Conservation (phyloP, 306 rosid species). For the Ochetophila trinervis region DNA sequence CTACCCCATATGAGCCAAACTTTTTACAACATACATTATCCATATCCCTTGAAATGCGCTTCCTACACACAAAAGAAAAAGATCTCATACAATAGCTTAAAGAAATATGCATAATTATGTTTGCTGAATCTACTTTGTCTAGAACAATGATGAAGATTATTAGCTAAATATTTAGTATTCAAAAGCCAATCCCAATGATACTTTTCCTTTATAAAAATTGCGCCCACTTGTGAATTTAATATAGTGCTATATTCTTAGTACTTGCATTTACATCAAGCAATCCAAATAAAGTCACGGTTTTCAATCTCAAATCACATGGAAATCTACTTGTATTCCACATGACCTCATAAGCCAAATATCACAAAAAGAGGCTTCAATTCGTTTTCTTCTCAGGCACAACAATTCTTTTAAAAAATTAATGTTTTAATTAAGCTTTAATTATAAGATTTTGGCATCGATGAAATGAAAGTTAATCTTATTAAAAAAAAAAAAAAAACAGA, state of each 20-base stretch:
- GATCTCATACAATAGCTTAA: constrained; percentile 38
- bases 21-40: constrained; percentile 3
- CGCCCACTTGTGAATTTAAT: constrained; percentile 2
- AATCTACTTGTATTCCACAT: background rate
- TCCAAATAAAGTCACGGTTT: background rate
- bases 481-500: background rate
- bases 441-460: background rate
- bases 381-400: background rate
- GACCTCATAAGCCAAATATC: background rate
- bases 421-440: background rate
- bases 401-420: background rate
- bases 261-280: background rate
- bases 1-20: background rate
- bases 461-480: background rate
- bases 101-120: constrained; percentile 28
- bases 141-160: constrained; percentile 21
- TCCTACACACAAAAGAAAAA: constrained; percentile 24
- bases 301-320: background rate
- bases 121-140: constrained; percentile 22
- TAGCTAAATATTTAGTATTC: constrained; percentile 11
- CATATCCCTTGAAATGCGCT: constrained; percentile 5
- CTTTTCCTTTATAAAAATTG: background rate
- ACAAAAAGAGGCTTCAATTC: background rate
- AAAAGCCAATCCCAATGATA: constrained; percentile 14
- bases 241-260: background rate